Evolutionary conservation across 2,329 filamentous ascomycete species (phyloP), one percentile per base, ranked within the genome.

Genomic region (Botryosphaeria dothidea): DNA sequence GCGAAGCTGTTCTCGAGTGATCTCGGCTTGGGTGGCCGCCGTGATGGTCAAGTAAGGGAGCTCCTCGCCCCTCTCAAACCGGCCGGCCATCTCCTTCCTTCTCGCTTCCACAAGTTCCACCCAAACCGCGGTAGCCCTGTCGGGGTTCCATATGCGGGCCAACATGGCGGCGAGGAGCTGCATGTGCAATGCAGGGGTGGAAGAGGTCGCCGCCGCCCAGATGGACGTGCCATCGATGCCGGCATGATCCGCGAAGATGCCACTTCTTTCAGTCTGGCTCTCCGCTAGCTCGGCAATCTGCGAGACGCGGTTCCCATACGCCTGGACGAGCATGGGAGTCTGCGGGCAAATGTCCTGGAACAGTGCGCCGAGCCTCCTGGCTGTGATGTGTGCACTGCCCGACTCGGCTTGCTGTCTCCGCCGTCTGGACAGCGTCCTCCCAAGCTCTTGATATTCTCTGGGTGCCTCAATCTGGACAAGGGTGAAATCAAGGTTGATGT

Each of bases 401-500:
- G 69, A 54, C 66, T 83, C 81, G 0, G 81, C 81, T 2, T 76
- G 69, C 0, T 72, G 19, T 23, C 71, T 70, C 4, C 80, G 67
- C 3, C 56, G 67, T 0, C 21, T 19, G 0, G 79, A 77, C 0
- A 83, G 65, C 0, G 65, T 41, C 0, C 62, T 45, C 0, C 77
- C 78, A 0, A 83, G 29, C 0, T 48, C 69, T 19, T 69, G 67
- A 43, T 73, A 81, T 64, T 82, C 80, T 11, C 57, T 58, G 0
- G 80, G 80, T 0, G 80, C 77, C 62, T 81, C 76, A 2, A 74
- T 60, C 65, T 80, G 81, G 43, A 79, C 63, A 0, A 83, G 65
- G 0, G 77, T 72, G 65, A 83, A 82, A 61, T 83, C 79, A 64
- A 81, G 75, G 62, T 83, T 81, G 65, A 80, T 11, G 23, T 70